Evolutionary conservation across 2,329 filamentous ascomycete genomes (phyloP).

Genomic region (Calonectria pseudoreteaudii): DNA sequence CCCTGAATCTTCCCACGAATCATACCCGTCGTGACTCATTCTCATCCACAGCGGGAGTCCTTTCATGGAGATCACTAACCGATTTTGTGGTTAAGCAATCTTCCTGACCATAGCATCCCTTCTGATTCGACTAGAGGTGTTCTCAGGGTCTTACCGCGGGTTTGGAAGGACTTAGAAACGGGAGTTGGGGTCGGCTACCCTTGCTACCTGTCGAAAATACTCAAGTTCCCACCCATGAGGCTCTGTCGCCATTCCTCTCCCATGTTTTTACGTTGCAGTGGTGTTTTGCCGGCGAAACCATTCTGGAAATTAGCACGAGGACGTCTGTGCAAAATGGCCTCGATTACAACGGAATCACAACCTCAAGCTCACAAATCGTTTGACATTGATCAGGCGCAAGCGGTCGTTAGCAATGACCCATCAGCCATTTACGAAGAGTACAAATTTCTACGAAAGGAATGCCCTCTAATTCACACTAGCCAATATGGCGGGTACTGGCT

Average conservation of each 20-base stretch:
- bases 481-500: background rate
- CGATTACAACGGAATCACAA: background rate
- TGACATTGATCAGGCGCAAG: background rate
- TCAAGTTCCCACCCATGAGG: background rate
- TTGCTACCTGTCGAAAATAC: background rate
- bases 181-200: background rate
- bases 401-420: background rate
- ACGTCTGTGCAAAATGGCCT: background rate
- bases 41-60: background rate
- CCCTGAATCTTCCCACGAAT: background rate
- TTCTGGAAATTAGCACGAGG: background rate
- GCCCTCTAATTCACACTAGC: background rate
- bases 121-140: background rate
- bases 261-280: conserved; percentile 2
- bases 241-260: background rate
- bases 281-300: background rate
- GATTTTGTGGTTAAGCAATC: background rate
- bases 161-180: background rate
- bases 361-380: background rate
- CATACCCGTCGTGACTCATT: background rate
- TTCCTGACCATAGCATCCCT: background rate
- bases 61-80: background rate
- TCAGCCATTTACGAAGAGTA: background rate
- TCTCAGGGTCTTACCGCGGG: background rate
- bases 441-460: background rate